Evolutionary conservation across 192 early-diverging fungal species (phyloP).

Genomic region (Umbelopsis vinacea): DNA sequence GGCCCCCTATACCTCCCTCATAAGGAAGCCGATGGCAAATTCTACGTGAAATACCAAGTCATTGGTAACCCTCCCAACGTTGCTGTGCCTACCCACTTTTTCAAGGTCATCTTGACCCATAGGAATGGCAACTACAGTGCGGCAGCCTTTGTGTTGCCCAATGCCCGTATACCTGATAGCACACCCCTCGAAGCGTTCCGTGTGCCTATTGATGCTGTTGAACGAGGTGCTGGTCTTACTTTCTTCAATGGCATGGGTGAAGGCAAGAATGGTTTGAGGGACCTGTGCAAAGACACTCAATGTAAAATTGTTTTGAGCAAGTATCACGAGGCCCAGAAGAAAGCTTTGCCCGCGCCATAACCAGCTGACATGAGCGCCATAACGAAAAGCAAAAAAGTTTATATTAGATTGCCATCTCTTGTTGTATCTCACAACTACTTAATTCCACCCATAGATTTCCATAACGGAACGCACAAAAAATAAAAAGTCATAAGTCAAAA

Average conservation of each 20-base stretch:
- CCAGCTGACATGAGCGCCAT: too few relatives aligned
- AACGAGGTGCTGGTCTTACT: slow-evolving; percentile 67
- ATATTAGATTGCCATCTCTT: background rate
- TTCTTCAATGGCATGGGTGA: slow-evolving; percentile 69
- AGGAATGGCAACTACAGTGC: slow-evolving; percentile 55
- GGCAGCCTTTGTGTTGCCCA: slow-evolving; percentile 86
- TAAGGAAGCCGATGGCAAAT: slow-evolving; percentile 69
- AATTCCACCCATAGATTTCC: too few relatives aligned
- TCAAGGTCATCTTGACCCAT: slow-evolving; percentile 83
- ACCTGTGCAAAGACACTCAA: slow-evolving; percentile 53
- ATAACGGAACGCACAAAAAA: too few relatives aligned
- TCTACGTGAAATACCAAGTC: slow-evolving; percentile 84
- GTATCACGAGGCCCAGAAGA: slow-evolving; percentile 41
- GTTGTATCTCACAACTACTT: background rate
- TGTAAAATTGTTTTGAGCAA: slow-evolving; percentile 43
- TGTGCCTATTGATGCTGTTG: slow-evolving; percentile 76
- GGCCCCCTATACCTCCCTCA: slow-evolving; percentile 89
- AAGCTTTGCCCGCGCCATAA: slow-evolving; percentile 2
- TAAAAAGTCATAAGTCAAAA: too few relatives aligned
- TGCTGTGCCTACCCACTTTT: slow-evolving; percentile 93
- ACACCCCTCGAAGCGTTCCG: slow-evolving; percentile 70
- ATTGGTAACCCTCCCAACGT: slow-evolving; percentile 87
- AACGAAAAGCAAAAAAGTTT: background rate
- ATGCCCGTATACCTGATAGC: slow-evolving; percentile 67
- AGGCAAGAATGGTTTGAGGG: slow-evolving; percentile 40